Conservation (phyloP, 345 rosid species). For the Euphorbia lathyris region DNA sequence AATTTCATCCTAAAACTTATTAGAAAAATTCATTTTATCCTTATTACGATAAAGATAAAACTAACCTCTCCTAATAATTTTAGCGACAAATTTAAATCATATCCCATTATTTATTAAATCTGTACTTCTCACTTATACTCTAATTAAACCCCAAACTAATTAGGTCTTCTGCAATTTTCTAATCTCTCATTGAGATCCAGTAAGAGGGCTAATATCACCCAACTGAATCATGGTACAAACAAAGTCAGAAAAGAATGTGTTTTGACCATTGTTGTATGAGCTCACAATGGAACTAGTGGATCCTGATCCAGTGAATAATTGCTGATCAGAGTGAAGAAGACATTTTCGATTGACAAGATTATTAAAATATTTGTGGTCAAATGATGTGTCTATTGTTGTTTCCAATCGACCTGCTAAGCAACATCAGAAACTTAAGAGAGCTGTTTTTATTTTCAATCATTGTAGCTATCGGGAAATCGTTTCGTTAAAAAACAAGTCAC, state of each 20-base stretch:
- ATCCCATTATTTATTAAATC: no score
- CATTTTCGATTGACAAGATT: conserved; percentile 31
- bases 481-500: no score
- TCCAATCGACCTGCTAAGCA: no score
- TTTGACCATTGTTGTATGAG: conserved; percentile 18
- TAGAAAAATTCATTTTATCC: no score
- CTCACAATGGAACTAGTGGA: conserved; percentile 32
- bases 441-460: no score
- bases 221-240: conserved; percentile 41
- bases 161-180: conserved; percentile 42
- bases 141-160: conserved; percentile 20
- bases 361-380: conserved; percentile 38
- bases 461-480: no score
- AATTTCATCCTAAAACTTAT: no score
- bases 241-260: conserved; percentile 32
- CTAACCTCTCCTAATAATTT: no score
- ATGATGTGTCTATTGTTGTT: no score
- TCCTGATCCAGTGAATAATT: conserved; percentile 33
- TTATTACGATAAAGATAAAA: no score
- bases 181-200: conserved; percentile 42
- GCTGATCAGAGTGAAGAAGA: conserved; percentile 51
- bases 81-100: no score
- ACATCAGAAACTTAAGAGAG: no score
- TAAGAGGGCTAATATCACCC: conserved; percentile 44
- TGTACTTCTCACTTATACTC: neutral